Percentiles rank a stretch among this genome's conserved stretches.
phyloP scores from a whole-genome alignment of 371 early-diverging fungal species.

The Rhizopus microsporus region DNA sequence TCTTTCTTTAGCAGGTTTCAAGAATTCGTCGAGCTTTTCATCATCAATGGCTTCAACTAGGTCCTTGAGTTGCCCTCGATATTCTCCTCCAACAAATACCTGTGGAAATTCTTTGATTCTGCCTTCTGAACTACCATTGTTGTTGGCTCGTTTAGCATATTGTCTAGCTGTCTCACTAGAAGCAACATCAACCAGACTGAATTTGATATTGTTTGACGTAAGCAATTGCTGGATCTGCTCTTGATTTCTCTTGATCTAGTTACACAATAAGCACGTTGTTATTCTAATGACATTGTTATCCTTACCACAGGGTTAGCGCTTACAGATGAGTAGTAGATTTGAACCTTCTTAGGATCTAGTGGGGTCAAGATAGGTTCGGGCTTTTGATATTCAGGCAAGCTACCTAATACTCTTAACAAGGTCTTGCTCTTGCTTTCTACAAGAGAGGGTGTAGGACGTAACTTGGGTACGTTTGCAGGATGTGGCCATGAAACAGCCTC shows the following conservation, averaged over 20 bases:
- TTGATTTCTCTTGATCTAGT: conserved; percentile 47
- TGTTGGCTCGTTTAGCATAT: conserved; percentile 43
- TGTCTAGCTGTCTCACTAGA: conserved; percentile 46
- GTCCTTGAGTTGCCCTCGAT: conserved; percentile 41
- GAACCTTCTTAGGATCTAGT: conserved; percentile 43
- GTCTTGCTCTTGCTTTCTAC: conserved; percentile 34
- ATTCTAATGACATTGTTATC: background rate
- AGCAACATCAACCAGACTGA: conserved; percentile 47
- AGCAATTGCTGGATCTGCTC: conserved; percentile 46
- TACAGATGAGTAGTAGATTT: conserved; percentile 46
- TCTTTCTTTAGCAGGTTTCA: conserved; percentile 36
- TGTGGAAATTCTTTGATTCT: conserved; percentile 43
- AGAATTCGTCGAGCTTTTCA: conserved; percentile 16
- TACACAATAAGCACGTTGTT: background rate
- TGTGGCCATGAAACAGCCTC: conserved; percentile 50
- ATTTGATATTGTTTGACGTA: conserved; percentile 28
- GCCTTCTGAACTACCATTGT: conserved; percentile 31
- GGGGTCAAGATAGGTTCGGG: conserved; percentile 40
- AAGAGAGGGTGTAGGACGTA: conserved; percentile 24
- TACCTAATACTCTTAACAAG: conserved; percentile 24
- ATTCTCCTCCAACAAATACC: conserved; percentile 47
- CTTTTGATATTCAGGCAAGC: conserved; percentile 23
- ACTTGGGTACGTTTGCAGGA: conserved; percentile 17
- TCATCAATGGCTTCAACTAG: conserved; percentile 29
- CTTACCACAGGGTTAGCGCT: conserved; percentile 43